These are phyloP conservation scores for Sabuloglossum arenarium DNA, from an alignment of 495 filamentous ascomycete species.

Conservation along the genomic window DNA sequence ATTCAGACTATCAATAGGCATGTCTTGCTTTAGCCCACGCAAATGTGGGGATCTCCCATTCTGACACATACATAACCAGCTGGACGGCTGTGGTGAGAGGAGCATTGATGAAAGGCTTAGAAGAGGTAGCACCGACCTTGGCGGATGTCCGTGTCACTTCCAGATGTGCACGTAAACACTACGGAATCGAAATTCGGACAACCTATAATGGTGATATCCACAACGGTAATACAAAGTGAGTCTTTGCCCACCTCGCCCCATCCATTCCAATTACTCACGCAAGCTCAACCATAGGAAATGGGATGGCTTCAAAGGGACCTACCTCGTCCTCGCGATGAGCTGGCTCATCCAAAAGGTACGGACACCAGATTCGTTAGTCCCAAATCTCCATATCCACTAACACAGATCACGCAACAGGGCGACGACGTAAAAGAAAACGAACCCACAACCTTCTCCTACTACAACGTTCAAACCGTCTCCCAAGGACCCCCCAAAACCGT, in stretches of 20 bases:
- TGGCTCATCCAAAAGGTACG: neutral
- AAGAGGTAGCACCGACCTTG: slow-evolving; percentile 8
- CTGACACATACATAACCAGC: neutral
- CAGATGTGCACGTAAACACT: slow-evolving; percentile 20
- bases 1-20: slow-evolving; percentile 15
- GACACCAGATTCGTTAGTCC: too few species aligned
- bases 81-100: slow-evolving; percentile 25
- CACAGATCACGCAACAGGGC: neutral
- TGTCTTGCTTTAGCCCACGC: neutral
- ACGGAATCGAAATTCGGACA: slow-evolving; percentile 12
- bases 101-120: slow-evolving; percentile 20
- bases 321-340: neutral
- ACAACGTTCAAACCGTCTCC: neutral
- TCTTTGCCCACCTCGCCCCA: neutral
- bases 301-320: neutral
- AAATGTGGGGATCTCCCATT: neutral
- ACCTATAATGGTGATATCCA: slow-evolving; percentile 11
- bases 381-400: too few species aligned
- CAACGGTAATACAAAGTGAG: slow-evolving; percentile 11
- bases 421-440: neutral
- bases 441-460: neutral
- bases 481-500: neutral
- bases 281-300: neutral
- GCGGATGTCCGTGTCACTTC: slow-evolving; percentile 14
- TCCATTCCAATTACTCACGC: neutral